Evolutionary conservation across 768 basidiomycete species (phyloP).

Genomic region (Coprinopsis sp.): DNA sequence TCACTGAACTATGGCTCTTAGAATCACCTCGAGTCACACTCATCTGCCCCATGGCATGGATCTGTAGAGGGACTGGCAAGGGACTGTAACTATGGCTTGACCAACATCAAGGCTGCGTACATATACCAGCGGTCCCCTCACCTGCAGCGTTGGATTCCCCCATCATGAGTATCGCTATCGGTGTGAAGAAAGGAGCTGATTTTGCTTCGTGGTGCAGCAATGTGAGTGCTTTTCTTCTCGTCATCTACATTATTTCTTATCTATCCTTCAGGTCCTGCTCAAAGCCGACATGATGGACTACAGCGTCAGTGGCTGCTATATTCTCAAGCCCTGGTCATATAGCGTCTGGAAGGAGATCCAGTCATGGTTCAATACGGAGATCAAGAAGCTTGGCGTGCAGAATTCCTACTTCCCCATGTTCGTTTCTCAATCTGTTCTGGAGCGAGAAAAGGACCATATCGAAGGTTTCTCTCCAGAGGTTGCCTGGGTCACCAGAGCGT

Average conservation of each 20-base stretch:
- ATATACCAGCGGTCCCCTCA: no score
- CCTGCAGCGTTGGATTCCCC: no score
- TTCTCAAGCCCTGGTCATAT: conserved; percentile 96
- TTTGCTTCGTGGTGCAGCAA: conserved; percentile 94
- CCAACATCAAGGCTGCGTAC: no score
- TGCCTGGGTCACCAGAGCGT: conserved; percentile 98
- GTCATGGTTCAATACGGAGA: conserved; percentile 88
- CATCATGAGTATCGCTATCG: conserved; percentile 93
- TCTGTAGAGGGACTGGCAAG: no score
- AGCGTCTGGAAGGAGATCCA: conserved; percentile 97
- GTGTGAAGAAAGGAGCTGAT: conserved; percentile 93
- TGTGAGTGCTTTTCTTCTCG: conserved; percentile 38
- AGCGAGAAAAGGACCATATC: conserved; percentile 97
- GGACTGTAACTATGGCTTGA: no score
- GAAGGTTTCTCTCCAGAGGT: conserved; percentile 99
- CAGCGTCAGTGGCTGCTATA: conserved; percentile 97
- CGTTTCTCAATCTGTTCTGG: conserved; percentile 85
- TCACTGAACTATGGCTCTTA: no score
- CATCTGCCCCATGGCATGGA: no score
- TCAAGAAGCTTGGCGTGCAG: conserved; percentile 92
- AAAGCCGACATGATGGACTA: conserved; percentile 99
- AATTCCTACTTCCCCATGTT: conserved; percentile 99
- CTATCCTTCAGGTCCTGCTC: conserved; percentile 71
- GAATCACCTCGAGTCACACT: no score
- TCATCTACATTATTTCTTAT: conserved; percentile 10